Evolutionary conservation across 352 stramenopile species (phyloP).

Genomic region (Globisporangium orthogonon): DNA sequence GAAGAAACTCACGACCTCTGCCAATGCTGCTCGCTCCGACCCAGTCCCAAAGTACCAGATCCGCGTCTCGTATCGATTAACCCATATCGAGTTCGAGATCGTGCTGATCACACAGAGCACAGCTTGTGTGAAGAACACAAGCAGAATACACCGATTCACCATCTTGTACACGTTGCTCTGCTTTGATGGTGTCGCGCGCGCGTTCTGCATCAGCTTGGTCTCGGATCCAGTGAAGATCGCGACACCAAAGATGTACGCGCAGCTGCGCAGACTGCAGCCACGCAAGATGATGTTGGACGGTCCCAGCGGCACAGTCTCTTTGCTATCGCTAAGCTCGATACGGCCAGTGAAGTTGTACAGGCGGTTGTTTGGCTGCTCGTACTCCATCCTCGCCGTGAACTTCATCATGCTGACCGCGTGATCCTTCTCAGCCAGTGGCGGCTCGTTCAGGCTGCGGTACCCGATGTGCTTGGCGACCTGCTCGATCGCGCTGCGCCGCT

Average conservation of each 20-base stretch:
- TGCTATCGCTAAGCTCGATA: conserved; percentile 24
- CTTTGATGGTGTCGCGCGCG: conserved; percentile 55
- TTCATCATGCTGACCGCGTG: conserved; percentile 33
- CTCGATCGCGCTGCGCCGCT: conserved; percentile 58
- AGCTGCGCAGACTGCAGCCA: conserved; percentile 59
- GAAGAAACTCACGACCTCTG: conserved; percentile 81
- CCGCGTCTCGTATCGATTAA: conserved; percentile 22
- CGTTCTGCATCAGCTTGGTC: conserved; percentile 85
- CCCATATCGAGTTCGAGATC: conserved; percentile 48
- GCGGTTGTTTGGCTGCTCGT: conserved; percentile 75
- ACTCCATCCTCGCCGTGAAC: conserved; percentile 42
- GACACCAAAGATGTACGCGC: conserved; percentile 55
- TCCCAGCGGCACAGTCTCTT: conserved; percentile 37
- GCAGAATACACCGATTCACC: conserved; percentile 62
- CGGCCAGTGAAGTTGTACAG: conserved; percentile 67
- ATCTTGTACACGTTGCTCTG: conserved; percentile 68
- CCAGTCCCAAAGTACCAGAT: conserved; percentile 45
- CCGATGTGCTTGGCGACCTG: conserved; percentile 46
- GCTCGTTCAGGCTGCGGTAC: conserved; percentile 53
- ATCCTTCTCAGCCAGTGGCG: conserved; percentile 24
- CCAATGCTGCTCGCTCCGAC: conserved; percentile 10
- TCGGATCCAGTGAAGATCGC: conserved; percentile 89
- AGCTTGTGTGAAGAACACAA: conserved; percentile 58
- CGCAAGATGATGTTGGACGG: conserved; percentile 82
- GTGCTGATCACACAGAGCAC: conserved; percentile 63